Evolutionary conservation across 148 eudicot species (phyloP), one percentile per base, ranked within the genome.

Genomic region (Diospyros lotus): DNA sequence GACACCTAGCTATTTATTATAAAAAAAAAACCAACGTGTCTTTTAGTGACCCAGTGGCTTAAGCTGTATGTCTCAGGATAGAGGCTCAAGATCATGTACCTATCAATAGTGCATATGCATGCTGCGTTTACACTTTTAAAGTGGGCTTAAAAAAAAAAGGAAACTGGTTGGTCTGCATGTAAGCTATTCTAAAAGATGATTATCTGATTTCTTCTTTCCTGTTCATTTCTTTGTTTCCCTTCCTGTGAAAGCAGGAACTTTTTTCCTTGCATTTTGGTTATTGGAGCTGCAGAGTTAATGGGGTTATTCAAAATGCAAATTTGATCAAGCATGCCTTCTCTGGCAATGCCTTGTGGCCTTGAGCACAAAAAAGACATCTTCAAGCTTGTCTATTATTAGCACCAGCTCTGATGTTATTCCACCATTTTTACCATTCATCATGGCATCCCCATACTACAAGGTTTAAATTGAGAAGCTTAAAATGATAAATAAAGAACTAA

Each of bases 341-440:
- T 45, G 39, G 39, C 45, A 28, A 28, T 44, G 15, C 53, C 9
- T 38, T n/a, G 0, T 44, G 69, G 39, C 8, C 45, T n/a, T 66
- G 53, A 17, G 18, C 69, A 44, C 69, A 18, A n/a, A 28, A 66
- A 66, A 43, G 52, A 45, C 53, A 7, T 44, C 17, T 38, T 62
- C 45, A 38, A 12, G 41, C 44, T 28, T 18, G 7, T 39, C n/a
- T 66, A 64, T 43, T 64, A 45, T n/a, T 15, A 7, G 38, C 69
- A 6, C 17, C 69, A 44, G 69, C 46, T 7, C 45, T 44, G 69
- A 50, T 65, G 52, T n/a, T 65, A 45, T 44, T 66, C 69, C 52
- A 14, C 69, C 15, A 15, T 66, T 45, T 15, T 66, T 66, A 45
- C 28, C 53, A 3, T 65, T n/a, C 18, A 18, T 45, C 69, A 66